phyloP scores from a whole-genome alignment of 2,329 filamentous ascomycete genomes.

The Penicillium sp. region DNA sequence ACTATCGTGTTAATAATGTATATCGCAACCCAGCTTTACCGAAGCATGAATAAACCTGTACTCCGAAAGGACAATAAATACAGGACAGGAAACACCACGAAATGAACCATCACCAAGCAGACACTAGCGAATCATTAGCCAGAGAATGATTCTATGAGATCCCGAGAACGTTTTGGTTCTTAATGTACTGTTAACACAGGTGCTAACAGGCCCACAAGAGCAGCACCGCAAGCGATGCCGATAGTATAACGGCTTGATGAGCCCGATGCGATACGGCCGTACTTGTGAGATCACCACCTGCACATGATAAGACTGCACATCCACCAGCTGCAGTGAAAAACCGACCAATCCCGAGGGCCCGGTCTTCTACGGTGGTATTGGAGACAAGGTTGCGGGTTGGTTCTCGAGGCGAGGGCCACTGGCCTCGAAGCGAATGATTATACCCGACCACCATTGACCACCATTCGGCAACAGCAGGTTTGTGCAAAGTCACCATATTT shows the following conservation, averaged over 20 bases:
- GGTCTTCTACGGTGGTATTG: neutral
- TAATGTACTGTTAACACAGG: neutral
- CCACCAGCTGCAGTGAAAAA: neutral
- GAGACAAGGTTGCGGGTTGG: neutral
- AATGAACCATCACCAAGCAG: neutral
- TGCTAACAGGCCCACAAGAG: neutral
- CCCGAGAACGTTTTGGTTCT: neutral
- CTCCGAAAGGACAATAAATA: neutral
- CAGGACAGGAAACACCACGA: neutral
- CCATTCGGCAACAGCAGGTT: neutral
- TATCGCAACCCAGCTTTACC: neutral
- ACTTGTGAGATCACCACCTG: neutral
- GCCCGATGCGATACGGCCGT: neutral
- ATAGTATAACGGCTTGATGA: neutral
- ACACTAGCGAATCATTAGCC: neutral
- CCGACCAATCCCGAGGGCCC: neutral
- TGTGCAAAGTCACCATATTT: neutral
- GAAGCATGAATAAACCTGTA: neutral
- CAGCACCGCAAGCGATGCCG: neutral
- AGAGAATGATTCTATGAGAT: neutral
- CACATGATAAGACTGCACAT: neutral
- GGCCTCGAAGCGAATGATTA: conserved; percentile 2
- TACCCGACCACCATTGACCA: neutral
- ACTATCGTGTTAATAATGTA: neutral
- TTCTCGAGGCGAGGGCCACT: conserved; percentile 1